Evolutionary conservation across 2,329 filamentous ascomycete species (phyloP).

Genomic region (Amylocarpus encephaloides): DNA sequence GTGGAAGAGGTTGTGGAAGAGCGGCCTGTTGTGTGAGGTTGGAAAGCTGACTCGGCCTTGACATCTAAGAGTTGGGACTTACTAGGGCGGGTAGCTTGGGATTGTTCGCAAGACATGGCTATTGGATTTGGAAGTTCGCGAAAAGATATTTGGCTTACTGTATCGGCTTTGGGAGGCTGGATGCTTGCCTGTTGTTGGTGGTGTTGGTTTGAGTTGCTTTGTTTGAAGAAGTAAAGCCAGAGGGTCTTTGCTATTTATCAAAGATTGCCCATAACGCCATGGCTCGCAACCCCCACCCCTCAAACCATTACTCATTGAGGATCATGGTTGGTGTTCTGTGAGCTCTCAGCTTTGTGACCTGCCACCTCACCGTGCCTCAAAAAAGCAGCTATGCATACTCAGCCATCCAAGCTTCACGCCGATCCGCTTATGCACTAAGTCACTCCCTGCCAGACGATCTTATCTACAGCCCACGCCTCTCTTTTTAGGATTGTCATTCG

Average conservation of each 20-base stretch:
- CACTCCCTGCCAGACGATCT: neutral
- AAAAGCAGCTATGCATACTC: neutral
- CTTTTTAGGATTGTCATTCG: neutral
- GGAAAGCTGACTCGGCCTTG: neutral
- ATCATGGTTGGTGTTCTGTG: too few species aligned
- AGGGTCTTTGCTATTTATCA: neutral
- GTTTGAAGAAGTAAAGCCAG: neutral
- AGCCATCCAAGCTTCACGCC: neutral
- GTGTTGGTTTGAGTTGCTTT: neutral
- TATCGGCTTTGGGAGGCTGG: neutral
- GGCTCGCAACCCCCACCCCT: neutral
- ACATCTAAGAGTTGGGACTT: neutral
- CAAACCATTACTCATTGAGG: neutral
- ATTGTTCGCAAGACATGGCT: slow-evolving; percentile 2
- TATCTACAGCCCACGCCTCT: neutral
- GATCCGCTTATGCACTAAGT: neutral
- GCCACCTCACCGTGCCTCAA: neutral
- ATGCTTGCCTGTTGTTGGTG: neutral
- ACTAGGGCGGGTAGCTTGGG: slow-evolving; percentile 4
- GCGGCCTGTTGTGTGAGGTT: slow-evolving; percentile 2
- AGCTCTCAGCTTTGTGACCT: too few species aligned
- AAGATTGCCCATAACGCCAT: too few species aligned
- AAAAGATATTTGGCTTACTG: neutral
- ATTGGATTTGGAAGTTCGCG: neutral
- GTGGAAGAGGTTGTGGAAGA: slow-evolving; percentile 4